Conservation (phyloP, 2,329 filamentous ascomycete species). For the Exophiala sp. region DNA sequence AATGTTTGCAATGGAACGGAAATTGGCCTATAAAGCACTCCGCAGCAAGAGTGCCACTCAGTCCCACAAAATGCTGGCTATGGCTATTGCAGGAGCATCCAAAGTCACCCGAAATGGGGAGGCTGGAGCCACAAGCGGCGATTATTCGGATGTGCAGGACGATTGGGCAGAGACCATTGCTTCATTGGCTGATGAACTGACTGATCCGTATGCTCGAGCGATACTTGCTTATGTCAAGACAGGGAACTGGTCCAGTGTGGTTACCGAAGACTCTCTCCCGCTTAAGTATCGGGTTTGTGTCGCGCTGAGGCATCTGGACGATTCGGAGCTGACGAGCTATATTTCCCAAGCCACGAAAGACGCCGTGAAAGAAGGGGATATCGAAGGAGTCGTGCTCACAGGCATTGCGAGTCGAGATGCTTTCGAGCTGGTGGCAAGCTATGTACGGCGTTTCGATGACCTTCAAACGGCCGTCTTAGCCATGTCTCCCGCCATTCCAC, state of each 20-base stretch:
- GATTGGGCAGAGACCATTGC: slow-evolving; percentile 60
- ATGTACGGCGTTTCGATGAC: slow-evolving; percentile 58
- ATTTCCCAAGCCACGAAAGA: slow-evolving; percentile 52
- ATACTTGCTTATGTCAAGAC: slow-evolving; percentile 59
- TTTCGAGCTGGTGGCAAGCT: slow-evolving; percentile 59
- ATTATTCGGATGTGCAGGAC: slow-evolving; percentile 42
- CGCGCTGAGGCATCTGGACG: slow-evolving; percentile 52
- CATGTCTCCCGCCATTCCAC: slow-evolving; percentile 50
- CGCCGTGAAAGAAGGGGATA: slow-evolving; percentile 53
- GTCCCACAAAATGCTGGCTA: slow-evolving; percentile 56
- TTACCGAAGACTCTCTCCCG: slow-evolving; percentile 56
- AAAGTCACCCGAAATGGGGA: slow-evolving; percentile 28
- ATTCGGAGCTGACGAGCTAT: slow-evolving; percentile 49
- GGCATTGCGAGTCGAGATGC: slow-evolving; percentile 54
- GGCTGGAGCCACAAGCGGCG: slow-evolving; percentile 2
- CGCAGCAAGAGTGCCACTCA: slow-evolving; percentile 51
- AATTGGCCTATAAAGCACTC: slow-evolving; percentile 56
- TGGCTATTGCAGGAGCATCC: slow-evolving; percentile 47
- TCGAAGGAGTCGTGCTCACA: slow-evolving; percentile 61
- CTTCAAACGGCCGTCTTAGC: slow-evolving; percentile 61
- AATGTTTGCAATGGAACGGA: slow-evolving; percentile 57
- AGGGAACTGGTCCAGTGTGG: slow-evolving; percentile 58
- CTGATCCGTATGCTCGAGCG: slow-evolving; percentile 60
- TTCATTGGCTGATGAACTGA: slow-evolving; percentile 60
- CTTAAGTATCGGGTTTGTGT: slow-evolving; percentile 60